Conservation (phyloP, 768 basidiomycete genomes). For the Neoboletus brunneissimus region DNA sequence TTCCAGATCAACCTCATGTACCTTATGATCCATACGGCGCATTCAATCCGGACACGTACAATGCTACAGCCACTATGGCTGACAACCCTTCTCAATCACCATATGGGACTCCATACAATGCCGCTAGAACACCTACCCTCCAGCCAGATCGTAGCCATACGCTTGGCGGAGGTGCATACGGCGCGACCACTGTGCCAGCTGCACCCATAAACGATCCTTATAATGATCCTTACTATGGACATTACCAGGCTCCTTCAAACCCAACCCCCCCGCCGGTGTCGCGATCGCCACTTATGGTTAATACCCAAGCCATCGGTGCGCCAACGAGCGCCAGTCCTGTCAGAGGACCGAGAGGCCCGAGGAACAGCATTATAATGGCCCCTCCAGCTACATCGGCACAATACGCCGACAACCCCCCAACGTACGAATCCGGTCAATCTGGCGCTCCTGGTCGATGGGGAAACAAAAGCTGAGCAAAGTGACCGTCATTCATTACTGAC, state of each 20-base stretch:
- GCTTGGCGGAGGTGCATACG: conserved; percentile 57
- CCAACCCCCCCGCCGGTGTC: conserved; percentile 32
- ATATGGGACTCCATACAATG: conserved; percentile 14
- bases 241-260: conserved; percentile 16
- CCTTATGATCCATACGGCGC: conserved; percentile 51
- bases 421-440: conserved; percentile 56
- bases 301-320: conserved; percentile 33
- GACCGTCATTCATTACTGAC: not conserved
- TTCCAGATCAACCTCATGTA: conserved; percentile 51
- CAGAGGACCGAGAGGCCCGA: conserved; percentile 42
- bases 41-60: conserved; percentile 43
- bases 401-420: conserved; percentile 59
- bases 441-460: conserved; percentile 54
- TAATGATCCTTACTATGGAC: conserved; percentile 29
- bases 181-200: conserved; percentile 42
- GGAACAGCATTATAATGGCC: conserved; percentile 22
- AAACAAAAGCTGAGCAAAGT: conserved; percentile 30
- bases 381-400: conserved; percentile 18
- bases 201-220: conserved; percentile 34
- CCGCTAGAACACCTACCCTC: conserved; percentile 15
- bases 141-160: conserved; percentile 53
- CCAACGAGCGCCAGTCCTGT: conserved; percentile 38
- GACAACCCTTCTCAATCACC: conserved; percentile 14
- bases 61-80: conserved; percentile 23
- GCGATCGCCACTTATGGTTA: conserved; percentile 38